Conservation (phyloP, 2,329 filamentous ascomycete genomes). For the Nothopassalora personata region DNA sequence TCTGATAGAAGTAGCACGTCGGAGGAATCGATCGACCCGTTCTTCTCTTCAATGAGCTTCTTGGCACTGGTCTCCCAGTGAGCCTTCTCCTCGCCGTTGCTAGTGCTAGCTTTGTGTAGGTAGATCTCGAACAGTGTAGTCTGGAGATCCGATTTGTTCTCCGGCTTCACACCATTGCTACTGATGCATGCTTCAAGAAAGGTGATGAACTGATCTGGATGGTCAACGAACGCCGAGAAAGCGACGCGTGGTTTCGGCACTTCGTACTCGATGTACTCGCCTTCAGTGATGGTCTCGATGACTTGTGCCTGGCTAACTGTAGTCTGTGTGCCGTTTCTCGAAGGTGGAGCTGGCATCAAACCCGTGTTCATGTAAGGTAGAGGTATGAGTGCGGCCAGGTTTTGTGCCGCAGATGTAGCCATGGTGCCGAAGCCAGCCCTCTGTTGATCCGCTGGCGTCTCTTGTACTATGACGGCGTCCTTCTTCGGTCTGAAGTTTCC, state of each 20-base stretch:
- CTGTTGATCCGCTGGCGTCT: slow-evolving; percentile 35
- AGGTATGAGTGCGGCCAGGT: slow-evolving; percentile 75
- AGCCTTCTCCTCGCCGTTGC: slow-evolving; percentile 63
- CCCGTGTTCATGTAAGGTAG: slow-evolving; percentile 76
- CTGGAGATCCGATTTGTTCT: slow-evolving; percentile 79
- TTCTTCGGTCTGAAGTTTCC: slow-evolving; percentile 72
- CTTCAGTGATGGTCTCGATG: slow-evolving; percentile 49
- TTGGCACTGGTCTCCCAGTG: slow-evolving; percentile 91
- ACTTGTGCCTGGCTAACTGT: slow-evolving; percentile 52
- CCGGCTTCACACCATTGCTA: slow-evolving; percentile 63
- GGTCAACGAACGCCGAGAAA: slow-evolving; percentile 95
- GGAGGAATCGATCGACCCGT: slow-evolving; percentile 84
- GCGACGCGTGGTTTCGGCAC: slow-evolving; percentile 79
- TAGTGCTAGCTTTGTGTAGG: slow-evolving; percentile 75
- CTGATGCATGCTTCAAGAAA: slow-evolving; percentile 86
- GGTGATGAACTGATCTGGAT: slow-evolving; percentile 81
- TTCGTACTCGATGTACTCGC: slow-evolving; percentile 58
- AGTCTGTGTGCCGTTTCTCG: slow-evolving; percentile 37
- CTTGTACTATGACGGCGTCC: slow-evolving; percentile 50
- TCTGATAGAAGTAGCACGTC: slow-evolving; percentile 91
- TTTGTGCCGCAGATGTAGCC: slow-evolving; percentile 75
- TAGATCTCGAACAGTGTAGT: slow-evolving; percentile 99
- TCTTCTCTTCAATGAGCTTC: slow-evolving; percentile 73
- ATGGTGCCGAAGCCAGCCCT: slow-evolving; percentile 35
- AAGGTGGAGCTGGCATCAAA: slow-evolving; percentile 50